A percentile compares a stretch with the other conserved stretches of the same genome.
Evolutionary conservation across 768 basidiomycete genomes (phyloP).

Genomic region (Lenzites betulinus): DNA sequence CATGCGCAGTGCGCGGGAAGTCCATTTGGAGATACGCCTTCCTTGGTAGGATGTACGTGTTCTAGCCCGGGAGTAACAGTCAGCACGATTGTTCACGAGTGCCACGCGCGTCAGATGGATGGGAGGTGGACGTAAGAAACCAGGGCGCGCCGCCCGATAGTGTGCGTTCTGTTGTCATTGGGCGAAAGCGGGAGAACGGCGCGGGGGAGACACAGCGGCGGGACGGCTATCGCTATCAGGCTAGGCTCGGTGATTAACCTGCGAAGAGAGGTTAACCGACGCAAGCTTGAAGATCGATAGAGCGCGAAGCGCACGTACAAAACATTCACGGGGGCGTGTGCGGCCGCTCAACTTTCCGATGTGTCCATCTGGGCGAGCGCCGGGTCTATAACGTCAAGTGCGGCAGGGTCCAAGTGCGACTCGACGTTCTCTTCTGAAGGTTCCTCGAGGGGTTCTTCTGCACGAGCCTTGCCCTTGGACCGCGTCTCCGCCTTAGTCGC

Average conservation of each 20-base stretch:
- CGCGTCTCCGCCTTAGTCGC: slow-evolving; percentile 1
- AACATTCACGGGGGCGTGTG: background rate
- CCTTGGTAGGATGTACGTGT: background rate
- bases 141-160: background rate
- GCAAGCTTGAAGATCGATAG: background rate
- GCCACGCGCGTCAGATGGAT: slow-evolving; percentile 1
- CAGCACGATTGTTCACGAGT: background rate
- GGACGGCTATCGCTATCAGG: slow-evolving; percentile 5
- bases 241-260: slow-evolving; percentile 5
- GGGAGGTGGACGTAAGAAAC: background rate
- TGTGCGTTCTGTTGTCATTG: background rate
- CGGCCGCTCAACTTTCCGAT: slow-evolving; percentile 3
- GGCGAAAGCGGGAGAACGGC: background rate
- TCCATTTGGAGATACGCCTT: background rate
- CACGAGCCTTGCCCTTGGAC: slow-evolving; percentile 1
- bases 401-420: background rate
- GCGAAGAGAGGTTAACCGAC: slow-evolving; percentile 12
- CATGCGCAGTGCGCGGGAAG: background rate
- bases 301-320: background rate
- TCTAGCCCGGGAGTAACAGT: background rate
- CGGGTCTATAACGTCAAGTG: background rate
- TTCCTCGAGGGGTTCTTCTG: background rate
- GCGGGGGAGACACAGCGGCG: background rate
- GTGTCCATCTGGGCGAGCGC: slow-evolving; percentile 10
- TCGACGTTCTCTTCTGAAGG: background rate